phyloP scores from a whole-genome alignment of 2,329 filamentous ascomycete genomes.

The Penicillium sclerotiorum region DNA sequence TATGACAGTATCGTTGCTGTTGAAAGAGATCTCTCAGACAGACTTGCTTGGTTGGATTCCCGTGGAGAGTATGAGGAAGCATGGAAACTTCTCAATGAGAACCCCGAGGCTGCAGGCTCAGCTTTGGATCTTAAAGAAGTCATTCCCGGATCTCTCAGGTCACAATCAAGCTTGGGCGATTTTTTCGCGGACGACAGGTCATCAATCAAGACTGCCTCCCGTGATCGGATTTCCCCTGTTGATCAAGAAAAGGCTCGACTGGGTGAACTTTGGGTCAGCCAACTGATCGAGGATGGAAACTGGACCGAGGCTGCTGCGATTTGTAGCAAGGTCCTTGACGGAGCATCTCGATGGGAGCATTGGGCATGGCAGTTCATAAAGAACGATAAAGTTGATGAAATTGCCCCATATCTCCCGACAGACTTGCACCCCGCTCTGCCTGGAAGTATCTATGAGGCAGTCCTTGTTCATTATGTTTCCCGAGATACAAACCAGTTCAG shows the following conservation, averaged over 20 bases:
- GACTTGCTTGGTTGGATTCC: constrained; percentile 81
- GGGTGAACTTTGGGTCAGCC: constrained; percentile 90
- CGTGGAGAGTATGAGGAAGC: constrained; percentile 79
- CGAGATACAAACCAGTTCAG: constrained; percentile 74
- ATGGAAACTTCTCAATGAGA: constrained; percentile 85
- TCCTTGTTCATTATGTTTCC: constrained; percentile 85
- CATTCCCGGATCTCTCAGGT: constrained; percentile 34
- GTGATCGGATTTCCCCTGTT: constrained; percentile 63
- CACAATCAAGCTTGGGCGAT: constrained; percentile 57
- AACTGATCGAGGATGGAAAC: constrained; percentile 72
- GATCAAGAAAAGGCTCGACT: constrained; percentile 89
- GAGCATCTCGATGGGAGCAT: constrained; percentile 84
- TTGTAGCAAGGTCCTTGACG: constrained; percentile 79
- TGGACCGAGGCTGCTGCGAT: constrained; percentile 79
- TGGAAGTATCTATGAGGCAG: constrained; percentile 80
- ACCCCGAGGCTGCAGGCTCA: constrained; percentile 68
- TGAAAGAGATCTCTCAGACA: constrained; percentile 82
- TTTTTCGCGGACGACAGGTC: constrained; percentile 74
- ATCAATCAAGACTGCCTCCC: constrained; percentile 63
- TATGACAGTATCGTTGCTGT: constrained; percentile 95
- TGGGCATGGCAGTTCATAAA: constrained; percentile 94
- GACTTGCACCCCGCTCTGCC: constrained; percentile 79
- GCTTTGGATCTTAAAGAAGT: constrained; percentile 41
- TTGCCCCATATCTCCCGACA: constrained; percentile 79
- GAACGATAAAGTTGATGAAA: constrained; percentile 84